A percentile compares a stretch with the other conserved stretches of the same genome.
These are phyloP conservation scores for Candida palmyrensis DNA, from an alignment of 805 yeast species.

Conservation along the genomic window DNA sequence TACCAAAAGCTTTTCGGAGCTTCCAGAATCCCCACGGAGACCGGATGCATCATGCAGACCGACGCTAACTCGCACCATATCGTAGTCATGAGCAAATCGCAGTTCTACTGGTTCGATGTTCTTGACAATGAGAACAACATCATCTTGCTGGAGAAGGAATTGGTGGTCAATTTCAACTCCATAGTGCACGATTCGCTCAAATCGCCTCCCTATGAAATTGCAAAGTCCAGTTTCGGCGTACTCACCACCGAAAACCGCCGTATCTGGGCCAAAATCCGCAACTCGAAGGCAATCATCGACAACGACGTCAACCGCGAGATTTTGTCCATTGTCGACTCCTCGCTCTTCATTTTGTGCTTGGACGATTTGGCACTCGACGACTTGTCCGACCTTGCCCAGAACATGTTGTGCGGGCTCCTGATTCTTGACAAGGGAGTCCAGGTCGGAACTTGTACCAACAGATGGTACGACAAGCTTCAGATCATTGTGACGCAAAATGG, in stretches of 20 bases:
- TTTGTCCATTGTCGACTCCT: conserved; percentile 69
- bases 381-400: conserved; percentile 64
- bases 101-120: conserved; percentile 94
- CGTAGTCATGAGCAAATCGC: conserved; percentile 77
- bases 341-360: conserved; percentile 76
- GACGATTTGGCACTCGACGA: conserved; percentile 70
- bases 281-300: conserved; percentile 32
- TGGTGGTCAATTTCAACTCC: conserved; percentile 67
- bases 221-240: conserved; percentile 80
- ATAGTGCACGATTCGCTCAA: conserved; percentile 68
- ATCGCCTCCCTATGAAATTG: conserved; percentile 52
- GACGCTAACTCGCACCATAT: conserved; percentile 74
- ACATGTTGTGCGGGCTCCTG: conserved; percentile 84
- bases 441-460: conserved; percentile 87
- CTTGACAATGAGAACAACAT: conserved; percentile 68
- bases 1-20: conserved; percentile 84
- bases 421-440: conserved; percentile 79
- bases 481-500: conserved; percentile 84
- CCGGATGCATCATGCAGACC: conserved; percentile 82
- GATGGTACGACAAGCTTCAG: conserved; percentile 94
- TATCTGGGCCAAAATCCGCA: conserved; percentile 78
- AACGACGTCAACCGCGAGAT: conserved; percentile 63
- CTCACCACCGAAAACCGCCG: conserved; percentile 87
- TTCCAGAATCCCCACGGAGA: conserved; percentile 73
- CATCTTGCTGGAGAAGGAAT: conserved; percentile 68